Evolutionary conservation across 1,284 basidiomycete species (phyloP).

Genomic region (Prillingera fragicola): DNA sequence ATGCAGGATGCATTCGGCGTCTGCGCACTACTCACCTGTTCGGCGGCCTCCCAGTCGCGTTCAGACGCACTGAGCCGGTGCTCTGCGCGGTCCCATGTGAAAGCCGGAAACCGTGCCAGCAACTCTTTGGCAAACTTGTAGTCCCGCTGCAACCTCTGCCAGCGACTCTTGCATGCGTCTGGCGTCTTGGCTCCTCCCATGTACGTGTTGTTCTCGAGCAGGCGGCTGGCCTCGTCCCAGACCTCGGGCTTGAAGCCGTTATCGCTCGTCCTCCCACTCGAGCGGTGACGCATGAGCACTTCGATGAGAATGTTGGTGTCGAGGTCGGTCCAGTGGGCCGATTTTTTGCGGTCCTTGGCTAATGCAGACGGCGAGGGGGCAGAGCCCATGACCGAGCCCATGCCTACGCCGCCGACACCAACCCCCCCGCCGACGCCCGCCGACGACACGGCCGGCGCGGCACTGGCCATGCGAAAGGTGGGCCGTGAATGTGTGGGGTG

Average conservation of each 20-base stretch:
- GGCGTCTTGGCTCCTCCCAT: conserved; percentile 42
- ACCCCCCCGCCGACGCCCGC: too few relatives aligned
- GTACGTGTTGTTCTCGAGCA: conserved; percentile 24
- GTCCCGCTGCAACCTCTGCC: conserved; percentile 42
- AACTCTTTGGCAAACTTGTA: conserved; percentile 37
- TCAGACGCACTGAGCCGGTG: conserved; percentile 25
- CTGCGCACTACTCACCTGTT: conserved; percentile 6
- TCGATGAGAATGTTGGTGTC: conserved; percentile 34
- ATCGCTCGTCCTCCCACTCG: conserved; percentile 35
- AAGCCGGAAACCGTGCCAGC: conserved; percentile 24
- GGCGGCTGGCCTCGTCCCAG: conserved; percentile 32
- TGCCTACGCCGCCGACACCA: too few relatives aligned
- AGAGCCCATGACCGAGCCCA: too few relatives aligned
- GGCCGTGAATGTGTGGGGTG: too few relatives aligned
- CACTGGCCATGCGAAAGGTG: too few relatives aligned
- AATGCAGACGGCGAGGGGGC: too few relatives aligned
- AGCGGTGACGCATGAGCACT: conserved; percentile 29
- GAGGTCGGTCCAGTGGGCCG: conserved; percentile 38
- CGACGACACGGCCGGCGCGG: too few relatives aligned
- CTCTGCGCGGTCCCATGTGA: conserved; percentile 27
- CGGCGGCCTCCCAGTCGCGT: conserved; percentile 33
- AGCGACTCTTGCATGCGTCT: conserved; percentile 42
- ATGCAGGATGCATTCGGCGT: not conserved
- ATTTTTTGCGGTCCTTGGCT: conserved; percentile 37
- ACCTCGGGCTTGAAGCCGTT: conserved; percentile 43